These are phyloP conservation scores for Alternaria triticina DNA, from an alignment of 2,329 filamentous ascomycete species.

Conservation along the genomic window DNA sequence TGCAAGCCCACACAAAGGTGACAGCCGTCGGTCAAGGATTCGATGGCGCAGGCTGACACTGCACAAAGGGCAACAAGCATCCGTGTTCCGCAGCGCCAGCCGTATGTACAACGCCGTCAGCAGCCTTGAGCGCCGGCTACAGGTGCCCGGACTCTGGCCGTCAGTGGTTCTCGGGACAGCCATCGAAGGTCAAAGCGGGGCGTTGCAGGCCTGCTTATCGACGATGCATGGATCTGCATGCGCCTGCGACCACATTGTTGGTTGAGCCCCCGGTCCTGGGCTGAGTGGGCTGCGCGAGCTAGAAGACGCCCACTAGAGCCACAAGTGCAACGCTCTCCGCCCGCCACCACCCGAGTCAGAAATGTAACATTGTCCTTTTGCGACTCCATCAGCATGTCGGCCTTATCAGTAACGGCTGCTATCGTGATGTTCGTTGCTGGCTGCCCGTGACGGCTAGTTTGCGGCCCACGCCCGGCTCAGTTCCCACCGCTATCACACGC, in stretches of 20 bases:
- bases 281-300: constrained; percentile 20
- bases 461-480: constrained; percentile 3
- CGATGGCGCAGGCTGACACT: not conserved
- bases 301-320: not conserved
- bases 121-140: constrained; percentile 1
- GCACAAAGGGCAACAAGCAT: not conserved
- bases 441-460: not conserved
- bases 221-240: constrained; percentile 4
- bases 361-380: constrained; percentile 9
- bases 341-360: constrained; percentile 1
- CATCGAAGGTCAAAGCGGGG: constrained; percentile 6
- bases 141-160: constrained; percentile 16
- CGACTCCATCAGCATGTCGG: not conserved
- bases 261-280: constrained; percentile 1
- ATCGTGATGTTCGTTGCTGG: not conserved
- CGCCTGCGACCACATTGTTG: constrained; percentile 9
- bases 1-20: constrained; percentile 2
- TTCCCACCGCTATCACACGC: constrained; percentile 7
- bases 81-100: not conserved
- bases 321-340: constrained; percentile 6
- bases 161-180: constrained; percentile 10
- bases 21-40: not conserved
- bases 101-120: not conserved
- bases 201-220: constrained; percentile 9
- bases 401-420: not conserved